Percentiles rank a stretch among this genome's conserved stretches.
phyloP scores from a whole-genome alignment of 805 yeast genomes.

The Candida maris region DNA sequence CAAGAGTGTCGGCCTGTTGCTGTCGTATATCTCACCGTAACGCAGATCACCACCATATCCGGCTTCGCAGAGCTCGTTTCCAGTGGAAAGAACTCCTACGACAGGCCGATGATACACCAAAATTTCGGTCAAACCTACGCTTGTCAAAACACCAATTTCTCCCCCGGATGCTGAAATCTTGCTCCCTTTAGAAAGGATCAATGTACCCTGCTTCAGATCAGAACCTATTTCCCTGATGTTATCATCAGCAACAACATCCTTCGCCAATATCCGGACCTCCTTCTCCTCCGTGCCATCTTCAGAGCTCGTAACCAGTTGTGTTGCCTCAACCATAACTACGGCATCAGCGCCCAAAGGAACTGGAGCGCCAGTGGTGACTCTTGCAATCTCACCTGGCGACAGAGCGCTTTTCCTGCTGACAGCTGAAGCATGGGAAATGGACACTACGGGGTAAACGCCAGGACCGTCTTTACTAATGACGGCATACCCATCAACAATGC shows the following conservation, averaged over 20 bases:
- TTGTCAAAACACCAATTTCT: conserved; percentile 46
- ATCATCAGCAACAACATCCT: conserved; percentile 37
- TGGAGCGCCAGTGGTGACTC: conserved; percentile 58
- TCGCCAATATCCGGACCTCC: conserved; percentile 38
- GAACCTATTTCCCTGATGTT: conserved; percentile 48
- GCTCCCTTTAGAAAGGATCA: conserved; percentile 36
- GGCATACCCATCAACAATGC: conserved; percentile 57
- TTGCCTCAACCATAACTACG: conserved; percentile 53
- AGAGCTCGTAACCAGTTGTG: conserved; percentile 33
- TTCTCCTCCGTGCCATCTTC: conserved; percentile 42
- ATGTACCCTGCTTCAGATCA: conserved; percentile 39
- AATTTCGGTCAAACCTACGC: conserved; percentile 40
- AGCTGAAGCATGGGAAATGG: conserved; percentile 41
- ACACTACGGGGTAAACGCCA: conserved; percentile 38
- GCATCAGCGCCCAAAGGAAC: conserved; percentile 52
- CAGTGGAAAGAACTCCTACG: conserved; percentile 49
- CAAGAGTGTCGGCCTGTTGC: conserved; percentile 46
- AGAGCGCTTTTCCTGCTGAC: conserved; percentile 15
- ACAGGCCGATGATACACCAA: conserved; percentile 40
- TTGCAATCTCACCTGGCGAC: conserved; percentile 35
- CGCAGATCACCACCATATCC: conserved; percentile 19
- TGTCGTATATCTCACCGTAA: conserved; percentile 48
- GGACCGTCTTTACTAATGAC: conserved; percentile 44
- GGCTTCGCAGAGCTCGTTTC: conserved; percentile 45
- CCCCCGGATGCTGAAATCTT: conserved; percentile 42